A percentile compares a stretch with the other conserved stretches of the same genome.
Conservation (phyloP, 495 filamentous ascomycete species). For the Trichoderma reesei region DNA sequence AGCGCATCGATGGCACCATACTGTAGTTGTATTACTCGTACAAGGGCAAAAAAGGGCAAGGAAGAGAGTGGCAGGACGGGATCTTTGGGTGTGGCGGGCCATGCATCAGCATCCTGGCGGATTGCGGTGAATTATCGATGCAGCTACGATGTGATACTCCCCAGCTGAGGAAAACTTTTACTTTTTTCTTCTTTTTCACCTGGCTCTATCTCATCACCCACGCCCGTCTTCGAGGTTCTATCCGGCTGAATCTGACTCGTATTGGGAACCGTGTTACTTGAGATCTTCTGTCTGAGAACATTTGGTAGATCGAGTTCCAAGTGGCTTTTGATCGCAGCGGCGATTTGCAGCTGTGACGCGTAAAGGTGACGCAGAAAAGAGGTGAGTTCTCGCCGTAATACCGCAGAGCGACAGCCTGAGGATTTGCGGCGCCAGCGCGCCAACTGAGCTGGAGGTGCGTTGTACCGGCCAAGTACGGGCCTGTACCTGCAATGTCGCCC, state of each 20-base stretch:
- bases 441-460: background rate
- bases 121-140: background rate
- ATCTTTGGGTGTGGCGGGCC: background rate
- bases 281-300: no score
- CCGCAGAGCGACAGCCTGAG: background rate
- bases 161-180: background rate
- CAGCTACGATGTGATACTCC: background rate
- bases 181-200: background rate
- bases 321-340: background rate
- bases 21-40: background rate
- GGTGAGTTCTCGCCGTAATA: background rate
- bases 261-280: no score
- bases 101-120: no score
- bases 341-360: background rate
- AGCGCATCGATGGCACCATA: background rate
- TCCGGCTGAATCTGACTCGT: background rate
- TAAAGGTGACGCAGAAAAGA: slow-evolving; percentile 2
- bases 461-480: background rate
- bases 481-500: background rate
- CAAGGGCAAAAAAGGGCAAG: no score
- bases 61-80: background rate
- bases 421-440: background rate
- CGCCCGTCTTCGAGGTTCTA: no score
- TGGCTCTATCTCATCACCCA: no score
- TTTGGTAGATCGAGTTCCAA: no score